Base-by-base conservation (phyloP, 1,284 basidiomycete genomes). In the Apiotrichum brassicae region DNA sequence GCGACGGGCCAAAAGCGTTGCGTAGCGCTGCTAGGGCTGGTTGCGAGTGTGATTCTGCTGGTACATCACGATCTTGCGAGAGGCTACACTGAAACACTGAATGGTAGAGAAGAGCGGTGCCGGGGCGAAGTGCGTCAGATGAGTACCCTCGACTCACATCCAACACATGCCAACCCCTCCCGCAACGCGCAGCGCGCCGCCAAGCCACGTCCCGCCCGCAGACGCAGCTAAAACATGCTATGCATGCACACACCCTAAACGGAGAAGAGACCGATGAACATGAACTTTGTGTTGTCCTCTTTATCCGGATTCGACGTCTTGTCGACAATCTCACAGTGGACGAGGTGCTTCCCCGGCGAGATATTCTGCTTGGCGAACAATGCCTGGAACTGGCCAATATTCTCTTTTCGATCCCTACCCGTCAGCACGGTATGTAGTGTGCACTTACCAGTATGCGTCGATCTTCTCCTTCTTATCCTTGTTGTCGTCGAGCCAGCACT, bases 401-500 rank as follows among this genome's bases (percentile, higher is more conserved):
- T 44, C 33, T 44, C 43, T 0, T 16, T 7, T 4, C 34, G 43
- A 6, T 41, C 39, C 39, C 39, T 41, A 14, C 11, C n/a, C 14
- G 39, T 41, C 25, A 41, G 39, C 24, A 18, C 23, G 7, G 14
- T 1, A 4, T 7, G 13, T 14, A 12, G 16, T 25, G 5, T 16
- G 14, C 13, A 41, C 39, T 41, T 7, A 28, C 70, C 70, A 72
- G 42, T 53, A 70, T 3, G 68, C 70, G 16, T 58, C 61, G 1
- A 67, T 53, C 34, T 53, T 56, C 4, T 64, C 64, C 4, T 49
- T 42, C 23, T 53, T 44, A n/a, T 63, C 45, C 43, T 49, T 50
- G 38, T 62, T 63, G 4, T 61, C 60, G 37, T 65, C 68, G 32
- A 61, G 58, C 68, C 68, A 70, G 38, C 70, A 72, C 39, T 64